Evolutionary conservation across 768 basidiomycete species (phyloP), one percentile per base, ranked within the genome.

Genomic region (Galerina sulciceps): DNA sequence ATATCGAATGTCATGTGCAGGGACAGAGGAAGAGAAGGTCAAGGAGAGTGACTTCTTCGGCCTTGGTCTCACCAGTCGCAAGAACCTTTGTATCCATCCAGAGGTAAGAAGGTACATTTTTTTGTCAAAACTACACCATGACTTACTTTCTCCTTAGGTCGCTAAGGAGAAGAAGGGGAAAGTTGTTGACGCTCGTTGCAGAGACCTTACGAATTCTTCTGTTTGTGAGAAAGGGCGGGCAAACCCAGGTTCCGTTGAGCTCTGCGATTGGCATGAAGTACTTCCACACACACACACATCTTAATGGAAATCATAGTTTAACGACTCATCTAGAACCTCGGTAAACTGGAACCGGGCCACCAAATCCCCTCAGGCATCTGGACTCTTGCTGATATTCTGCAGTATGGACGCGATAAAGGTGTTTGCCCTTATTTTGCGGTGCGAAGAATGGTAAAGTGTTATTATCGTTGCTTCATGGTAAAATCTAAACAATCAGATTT

Each of bases 81-180:
- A 97, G 78, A 99, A 99, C 70, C 76, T 99, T 45, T 99, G 97
- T 71, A 86, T 99, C 59, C 90, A 99, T 69, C 95, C 96, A 1
- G 91, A 94, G 73, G 96, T 95, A 62, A 60, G 79, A 72, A 6
- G 37, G n/a, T 31, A 6, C 42, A 38, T 22, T 34, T 13, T 37
- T 17, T 43, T 48, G 40, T 26, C 34, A 38, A 26, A 18, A 37
- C 14, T 23, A 13, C 23, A 42, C 55, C 18, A 35, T 52, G 52
- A 17, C 38, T 53, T 41, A 58, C n/a, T 47, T 35, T 9, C 37
- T 43, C 34, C 53, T 6, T 41, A 97, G 95, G 93, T 98, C 4
- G 87, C 93, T 20, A 96, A 93, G 71, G 97, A 99, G 79, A 99
- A 99, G 82, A 99, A 99, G 73, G 97, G 97, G 4, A 95, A 91